Percentiles rank a stretch among this genome's conserved stretches.
Conservation (phyloP, 192 early-diverging fungal genomes). For the Funneliformis mosseae region DNA sequence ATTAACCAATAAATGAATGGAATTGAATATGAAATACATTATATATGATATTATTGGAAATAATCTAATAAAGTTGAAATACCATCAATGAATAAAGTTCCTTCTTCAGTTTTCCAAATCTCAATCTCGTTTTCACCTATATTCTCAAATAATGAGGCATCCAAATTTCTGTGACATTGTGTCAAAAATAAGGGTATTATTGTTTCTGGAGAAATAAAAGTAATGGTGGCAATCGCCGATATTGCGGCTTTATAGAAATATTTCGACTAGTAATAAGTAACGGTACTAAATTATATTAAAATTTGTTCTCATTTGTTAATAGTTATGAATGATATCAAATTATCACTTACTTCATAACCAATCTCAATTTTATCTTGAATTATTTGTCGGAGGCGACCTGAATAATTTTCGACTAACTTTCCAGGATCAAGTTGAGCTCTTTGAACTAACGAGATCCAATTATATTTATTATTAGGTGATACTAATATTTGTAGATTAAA, state of each 20-base stretch:
- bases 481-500: constrained; percentile 36
- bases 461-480: constrained; percentile 65
- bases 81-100: constrained; percentile 67
- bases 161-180: constrained; percentile 51
- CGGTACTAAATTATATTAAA: constrained; percentile 38
- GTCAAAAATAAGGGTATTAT: constrained; percentile 53
- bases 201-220: constrained; percentile 59
- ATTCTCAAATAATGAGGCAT: constrained; percentile 48
- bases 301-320: constrained; percentile 10
- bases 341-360: constrained; percentile 37
- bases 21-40: not conserved
- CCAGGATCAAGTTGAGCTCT: constrained; percentile 71
- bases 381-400: constrained; percentile 46
- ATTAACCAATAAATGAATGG: not conserved
- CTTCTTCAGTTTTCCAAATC: constrained; percentile 75
- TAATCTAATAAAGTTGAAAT: not conserved
- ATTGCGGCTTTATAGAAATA: constrained; percentile 67
- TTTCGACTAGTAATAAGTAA: constrained; percentile 38
- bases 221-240: constrained; percentile 61
- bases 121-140: constrained; percentile 63
- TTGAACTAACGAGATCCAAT: constrained; percentile 87
- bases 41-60: not conserved
- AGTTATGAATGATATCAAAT: constrained; percentile 20
- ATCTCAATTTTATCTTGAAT: constrained; percentile 47
- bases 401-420: constrained; percentile 53